Evolutionary conservation across 148 eudicot genomes (phyloP).

Genomic region (Silene uniflora): DNA sequence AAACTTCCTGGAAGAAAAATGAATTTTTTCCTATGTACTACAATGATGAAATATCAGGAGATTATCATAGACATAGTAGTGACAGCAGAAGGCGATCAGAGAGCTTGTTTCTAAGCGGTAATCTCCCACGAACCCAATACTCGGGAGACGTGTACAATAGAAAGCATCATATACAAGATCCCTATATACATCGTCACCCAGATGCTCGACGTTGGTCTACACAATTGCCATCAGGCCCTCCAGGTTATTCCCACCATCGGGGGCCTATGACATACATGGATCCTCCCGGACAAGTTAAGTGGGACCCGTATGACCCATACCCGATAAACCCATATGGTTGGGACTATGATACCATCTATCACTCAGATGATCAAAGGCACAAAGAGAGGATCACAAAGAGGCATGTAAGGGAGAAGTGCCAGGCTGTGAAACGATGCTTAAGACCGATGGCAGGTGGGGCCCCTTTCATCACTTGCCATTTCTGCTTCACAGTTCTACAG

Average conservation of each 20-base stretch:
- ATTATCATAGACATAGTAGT: constrained; percentile 21
- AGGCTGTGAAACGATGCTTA: constrained; percentile 39
- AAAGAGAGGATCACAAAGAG: constrained; percentile 33
- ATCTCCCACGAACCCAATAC: constrained; percentile 35
- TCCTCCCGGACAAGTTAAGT: constrained; percentile 25
- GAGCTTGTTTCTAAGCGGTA: constrained; percentile 29
- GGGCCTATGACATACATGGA: constrained; percentile 23
- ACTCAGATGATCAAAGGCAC: constrained; percentile 37
- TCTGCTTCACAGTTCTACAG: constrained; percentile 51
- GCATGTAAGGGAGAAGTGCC: constrained; percentile 40
- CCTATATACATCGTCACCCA: constrained; percentile 39
- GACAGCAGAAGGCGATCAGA: constrained; percentile 27
- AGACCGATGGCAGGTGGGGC: constrained; percentile 67
- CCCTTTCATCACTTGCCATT: constrained; percentile 58
- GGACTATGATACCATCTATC: constrained; percentile 29
- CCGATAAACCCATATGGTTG: constrained; percentile 37
- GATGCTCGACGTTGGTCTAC: constrained; percentile 47
- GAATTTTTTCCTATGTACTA: constrained; percentile 36
- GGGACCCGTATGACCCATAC: constrained; percentile 30
- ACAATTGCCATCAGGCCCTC: constrained; percentile 32
- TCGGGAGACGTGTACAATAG: constrained; percentile 44
- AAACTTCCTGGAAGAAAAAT: constrained; percentile 28
- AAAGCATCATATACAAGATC: constrained; percentile 30
- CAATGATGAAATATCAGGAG: constrained; percentile 35
- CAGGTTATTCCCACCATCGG: constrained; percentile 18